These are phyloP conservation scores for Fusarium keratoplasticum DNA, from an alignment of 2,329 filamentous ascomycete genomes.

Conservation along the genomic window DNA sequence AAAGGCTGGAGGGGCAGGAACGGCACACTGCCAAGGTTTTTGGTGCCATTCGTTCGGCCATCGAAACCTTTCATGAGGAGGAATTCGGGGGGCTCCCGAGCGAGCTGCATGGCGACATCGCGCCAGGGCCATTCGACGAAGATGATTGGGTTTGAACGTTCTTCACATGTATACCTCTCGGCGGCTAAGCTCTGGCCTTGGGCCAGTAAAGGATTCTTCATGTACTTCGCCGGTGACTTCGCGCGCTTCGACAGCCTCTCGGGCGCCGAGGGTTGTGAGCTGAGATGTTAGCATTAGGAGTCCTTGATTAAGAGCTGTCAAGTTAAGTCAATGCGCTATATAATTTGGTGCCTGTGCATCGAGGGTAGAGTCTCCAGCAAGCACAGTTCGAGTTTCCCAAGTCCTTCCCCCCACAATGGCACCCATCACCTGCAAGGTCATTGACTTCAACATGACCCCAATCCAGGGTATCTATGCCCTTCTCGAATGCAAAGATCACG, in stretches of 20 bases:
- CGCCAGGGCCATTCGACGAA: not conserved
- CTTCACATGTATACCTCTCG: not conserved
- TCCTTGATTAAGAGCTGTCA: not conserved
- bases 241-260: not conserved
- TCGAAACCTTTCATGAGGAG: not conserved
- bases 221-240: not conserved
- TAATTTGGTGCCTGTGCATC: not conserved
- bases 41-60: not conserved
- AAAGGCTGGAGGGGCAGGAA: not conserved
- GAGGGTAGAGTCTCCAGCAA: not conserved
- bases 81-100: not conserved
- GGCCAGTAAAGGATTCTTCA: not conserved
- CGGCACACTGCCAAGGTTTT: not conserved
- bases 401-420: not conserved
- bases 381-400: not conserved
- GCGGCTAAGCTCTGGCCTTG: not conserved
- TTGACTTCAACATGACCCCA: not conserved
- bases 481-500: slow-evolving; percentile 8
- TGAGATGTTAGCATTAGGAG: not conserved
- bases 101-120: not conserved
- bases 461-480: slow-evolving; percentile 14
- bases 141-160: not conserved
- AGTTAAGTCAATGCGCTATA: not conserved
- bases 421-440: slow-evolving; percentile 8
- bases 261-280: not conserved